These are phyloP conservation scores for Fusarium algeriense DNA, from an alignment of 2,329 filamentous ascomycete genomes.

Conservation along the genomic window DNA sequence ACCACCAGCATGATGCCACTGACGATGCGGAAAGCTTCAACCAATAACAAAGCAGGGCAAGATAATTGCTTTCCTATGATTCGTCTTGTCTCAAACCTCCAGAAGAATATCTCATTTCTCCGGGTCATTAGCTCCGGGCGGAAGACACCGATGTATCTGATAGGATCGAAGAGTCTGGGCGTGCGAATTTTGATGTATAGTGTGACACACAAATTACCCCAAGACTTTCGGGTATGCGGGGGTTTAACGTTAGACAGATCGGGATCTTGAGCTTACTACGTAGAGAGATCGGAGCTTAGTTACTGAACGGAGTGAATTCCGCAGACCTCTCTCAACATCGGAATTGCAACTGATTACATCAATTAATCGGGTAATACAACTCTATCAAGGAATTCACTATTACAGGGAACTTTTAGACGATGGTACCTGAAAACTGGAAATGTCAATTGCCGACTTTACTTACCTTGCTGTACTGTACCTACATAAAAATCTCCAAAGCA, in stretches of 20 bases:
- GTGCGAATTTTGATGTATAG: background rate
- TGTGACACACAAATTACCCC: background rate
- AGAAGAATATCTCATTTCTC: rapidly evolving
- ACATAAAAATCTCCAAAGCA: background rate
- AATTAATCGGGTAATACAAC: too few relatives aligned
- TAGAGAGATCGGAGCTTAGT: too few relatives aligned
- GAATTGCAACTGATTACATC: too few relatives aligned
- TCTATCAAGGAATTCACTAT: background rate
- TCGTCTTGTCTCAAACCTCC: background rate
- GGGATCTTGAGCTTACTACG: too few relatives aligned
- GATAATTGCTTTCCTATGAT: background rate
- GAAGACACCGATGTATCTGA: background rate
- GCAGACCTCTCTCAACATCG: too few relatives aligned
- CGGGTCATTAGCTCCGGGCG: conserved; percentile 18
- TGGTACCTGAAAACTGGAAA: background rate
- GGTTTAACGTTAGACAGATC: background rate
- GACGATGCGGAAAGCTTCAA: background rate
- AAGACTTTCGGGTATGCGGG: background rate
- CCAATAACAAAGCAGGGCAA: background rate
- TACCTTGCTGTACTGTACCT: background rate
- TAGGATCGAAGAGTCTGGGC: background rate
- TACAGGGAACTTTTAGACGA: background rate
- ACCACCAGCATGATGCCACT: background rate
- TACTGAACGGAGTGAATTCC: too few relatives aligned
- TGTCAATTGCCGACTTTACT: background rate